Evolutionary conservation across 345 rosid genomes (phyloP).

Genomic region (Luvunga scandens): DNA sequence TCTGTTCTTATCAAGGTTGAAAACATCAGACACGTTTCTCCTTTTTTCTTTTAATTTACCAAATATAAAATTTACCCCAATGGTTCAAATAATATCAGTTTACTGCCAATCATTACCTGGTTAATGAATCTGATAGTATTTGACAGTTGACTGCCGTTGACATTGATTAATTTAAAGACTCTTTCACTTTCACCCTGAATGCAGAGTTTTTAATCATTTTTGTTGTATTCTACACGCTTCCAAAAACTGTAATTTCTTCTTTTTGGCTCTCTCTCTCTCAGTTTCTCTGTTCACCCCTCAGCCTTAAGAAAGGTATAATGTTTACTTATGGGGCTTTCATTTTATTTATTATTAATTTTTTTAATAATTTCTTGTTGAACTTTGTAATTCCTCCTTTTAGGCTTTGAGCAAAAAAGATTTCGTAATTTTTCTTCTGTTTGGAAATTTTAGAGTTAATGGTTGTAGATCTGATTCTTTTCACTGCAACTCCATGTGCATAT

Average conservation of each 20-base stretch:
- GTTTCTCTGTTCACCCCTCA: no score
- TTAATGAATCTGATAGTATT: neutral
- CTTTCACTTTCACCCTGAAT: neutral
- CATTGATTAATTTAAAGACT: neutral
- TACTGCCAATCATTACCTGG: neutral
- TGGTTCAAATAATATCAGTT: no score
- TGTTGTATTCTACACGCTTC: neutral
- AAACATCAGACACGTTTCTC: no score
- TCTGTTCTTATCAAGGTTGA: neutral
- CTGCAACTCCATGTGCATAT: neutral
- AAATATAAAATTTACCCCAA: neutral
- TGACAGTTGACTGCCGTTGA: no score
- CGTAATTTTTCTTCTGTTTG: neutral
- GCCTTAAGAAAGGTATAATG: neutral
- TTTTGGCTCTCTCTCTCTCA: neutral
- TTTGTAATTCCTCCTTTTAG: neutral
- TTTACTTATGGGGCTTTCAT: neutral
- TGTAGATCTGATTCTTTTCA: neutral
- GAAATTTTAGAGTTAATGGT: neutral
- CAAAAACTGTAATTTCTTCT: neutral
- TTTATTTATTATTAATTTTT: neutral
- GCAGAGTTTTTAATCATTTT: neutral
- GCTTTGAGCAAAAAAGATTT: neutral
- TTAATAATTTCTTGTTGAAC: neutral
- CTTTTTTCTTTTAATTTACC: no score